Percentiles rank a stretch among this genome's conserved stretches.
phyloP scores from a whole-genome alignment of 1,284 basidiomycete species.

The Papiliotrema nemorosa region DNA sequence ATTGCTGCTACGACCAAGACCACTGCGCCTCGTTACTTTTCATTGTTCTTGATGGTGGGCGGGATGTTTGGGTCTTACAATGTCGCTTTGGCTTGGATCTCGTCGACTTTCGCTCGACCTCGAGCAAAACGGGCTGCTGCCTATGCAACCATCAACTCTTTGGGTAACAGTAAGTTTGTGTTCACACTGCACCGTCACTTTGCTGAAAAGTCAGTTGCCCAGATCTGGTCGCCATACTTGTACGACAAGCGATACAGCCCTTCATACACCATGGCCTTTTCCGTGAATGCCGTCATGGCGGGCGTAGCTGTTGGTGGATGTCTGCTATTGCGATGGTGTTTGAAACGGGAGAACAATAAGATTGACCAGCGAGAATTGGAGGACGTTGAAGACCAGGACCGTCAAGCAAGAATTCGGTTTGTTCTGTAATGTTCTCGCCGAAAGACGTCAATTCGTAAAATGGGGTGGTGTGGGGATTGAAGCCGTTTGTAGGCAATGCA shows the following conservation, averaged over 20 bases:
- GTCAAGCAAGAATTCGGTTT: conserved; percentile 6
- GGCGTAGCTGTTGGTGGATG: conserved; percentile 21
- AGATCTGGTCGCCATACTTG: conserved; percentile 38
- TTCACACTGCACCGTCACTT: background rate
- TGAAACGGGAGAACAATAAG: conserved; percentile 26
- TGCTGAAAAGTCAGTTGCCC: conserved; percentile 18
- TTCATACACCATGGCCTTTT: conserved; percentile 31
- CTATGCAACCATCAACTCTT: conserved; percentile 36
- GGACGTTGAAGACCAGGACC: background rate
- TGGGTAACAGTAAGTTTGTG: conserved; percentile 21
- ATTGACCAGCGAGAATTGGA: conserved; percentile 19
- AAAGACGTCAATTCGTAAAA: background rate
- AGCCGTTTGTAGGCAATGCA: background rate
- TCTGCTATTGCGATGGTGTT: conserved; percentile 24
- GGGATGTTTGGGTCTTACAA: conserved; percentile 31
- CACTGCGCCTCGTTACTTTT: conserved; percentile 34
- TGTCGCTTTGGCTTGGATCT: conserved; percentile 36
- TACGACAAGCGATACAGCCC: conserved; percentile 28
- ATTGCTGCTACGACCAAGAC: conserved; percentile 27
- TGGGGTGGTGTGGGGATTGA: background rate
- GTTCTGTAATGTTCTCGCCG: conserved; percentile 5
- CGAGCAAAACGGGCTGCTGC: conserved; percentile 36
- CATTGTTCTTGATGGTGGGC: conserved; percentile 37
- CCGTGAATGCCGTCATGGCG: conserved; percentile 27
- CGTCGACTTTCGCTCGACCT: conserved; percentile 34